Conservation (phyloP, 306 rosid species). For the Clitoria ternatea region DNA sequence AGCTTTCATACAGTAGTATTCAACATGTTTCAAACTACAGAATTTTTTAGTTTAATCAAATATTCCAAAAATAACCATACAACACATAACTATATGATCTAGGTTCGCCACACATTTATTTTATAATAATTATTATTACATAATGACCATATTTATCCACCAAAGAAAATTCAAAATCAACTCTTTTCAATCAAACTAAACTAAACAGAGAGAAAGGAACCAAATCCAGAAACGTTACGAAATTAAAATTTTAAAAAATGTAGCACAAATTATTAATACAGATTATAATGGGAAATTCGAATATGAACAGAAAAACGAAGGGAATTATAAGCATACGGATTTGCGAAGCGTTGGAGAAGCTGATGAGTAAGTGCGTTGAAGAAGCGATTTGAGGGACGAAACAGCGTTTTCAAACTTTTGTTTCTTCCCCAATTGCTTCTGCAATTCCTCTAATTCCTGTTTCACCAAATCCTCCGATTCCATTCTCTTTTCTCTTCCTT, state of each 20-base stretch:
- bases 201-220: constrained; percentile 1
- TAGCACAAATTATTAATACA: not conserved
- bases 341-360: constrained; percentile 67
- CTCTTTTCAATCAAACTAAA: not conserved
- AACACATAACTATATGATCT: not conserved
- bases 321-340: constrained; percentile 38
- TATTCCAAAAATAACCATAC: not conserved
- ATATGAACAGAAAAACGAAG: not conserved
- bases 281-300: not conserved
- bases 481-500: constrained; percentile 26
- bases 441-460: constrained; percentile 64
- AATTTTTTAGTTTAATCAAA: not conserved
- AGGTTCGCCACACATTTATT: not conserved
- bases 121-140: not conserved
- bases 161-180: constrained; percentile 1
- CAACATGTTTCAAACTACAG: not conserved
- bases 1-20: not conserved
- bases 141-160: not conserved
- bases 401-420: constrained; percentile 68
- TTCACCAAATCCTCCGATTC: constrained; percentile 46
- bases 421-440: constrained; percentile 69
- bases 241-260: not conserved
- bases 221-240: not conserved
- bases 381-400: constrained; percentile 52
- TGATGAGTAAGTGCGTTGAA: constrained; percentile 44